Base-by-base conservation (phyloP, 2,329 filamentous ascomycete species). In the Penicillium sp. region DNA sequence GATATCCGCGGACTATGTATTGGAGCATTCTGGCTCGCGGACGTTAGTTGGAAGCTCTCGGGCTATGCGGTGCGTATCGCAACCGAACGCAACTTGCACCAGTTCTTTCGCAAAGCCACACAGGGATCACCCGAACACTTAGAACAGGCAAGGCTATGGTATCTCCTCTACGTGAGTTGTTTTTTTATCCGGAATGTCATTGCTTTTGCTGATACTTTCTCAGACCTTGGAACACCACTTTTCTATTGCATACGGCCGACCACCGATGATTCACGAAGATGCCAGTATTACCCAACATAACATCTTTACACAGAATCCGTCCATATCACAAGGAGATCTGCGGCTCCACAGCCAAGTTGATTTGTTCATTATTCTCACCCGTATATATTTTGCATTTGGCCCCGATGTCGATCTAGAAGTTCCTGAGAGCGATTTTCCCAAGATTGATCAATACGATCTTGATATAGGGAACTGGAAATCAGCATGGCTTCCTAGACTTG, bases 11-110 rank as follows among this genome's bases (percentile, higher is more conserved):
- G 79, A 2, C 67, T 83, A 44, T 82, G 80, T 56, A 79, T 82
- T 40, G 80, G 76, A 7, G 78, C 79, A 5, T 82, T 81, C 59
- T 83, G 81, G 81, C 73, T 83, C 8, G 78, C 78, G 19, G 79
- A 83, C 61, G 76, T 82, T 14, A 79, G 58, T 70, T 78, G 68
- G 78, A 80, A 74, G 53, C 58, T 75, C 3, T 75, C 73, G n/a
- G 73, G 72, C 3, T 72, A 75, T 57, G 73, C 72, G 9, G 71
- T 74, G 9, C 71, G 73, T 8, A 74, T 75, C 57, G 73, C 76
- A 7, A 77, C 73, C 4, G 74, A 77, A 53, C 74, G 70, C 32
- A 73, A 72, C 40, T 64, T 77, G 23, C 74, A 76, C 40, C 74
- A 75, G 49, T 76, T 69, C 46, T 77, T 75, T 51, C 69, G 73